A percentile compares a stretch with the other conserved stretches of the same genome.
Conservation (phyloP, 2,329 filamentous ascomycete species). For the Aspergillus sergii region DNA sequence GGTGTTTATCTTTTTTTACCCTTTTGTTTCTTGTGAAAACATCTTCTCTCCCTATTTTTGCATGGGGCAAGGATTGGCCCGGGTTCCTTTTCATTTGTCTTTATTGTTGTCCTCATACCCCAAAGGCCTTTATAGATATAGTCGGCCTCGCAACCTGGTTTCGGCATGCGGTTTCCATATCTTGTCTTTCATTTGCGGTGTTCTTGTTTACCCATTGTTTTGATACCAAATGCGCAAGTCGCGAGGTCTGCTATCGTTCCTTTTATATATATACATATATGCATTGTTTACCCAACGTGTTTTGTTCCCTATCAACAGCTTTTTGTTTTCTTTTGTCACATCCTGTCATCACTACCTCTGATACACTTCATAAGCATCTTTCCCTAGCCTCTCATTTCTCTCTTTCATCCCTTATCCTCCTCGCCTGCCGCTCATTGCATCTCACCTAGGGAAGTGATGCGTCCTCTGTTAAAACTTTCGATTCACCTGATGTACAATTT, state of each 20-base stretch:
- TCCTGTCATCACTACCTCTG: neutral
- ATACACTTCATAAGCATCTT: slow-evolving; percentile 15
- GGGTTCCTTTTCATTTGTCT: slow-evolving; percentile 26
- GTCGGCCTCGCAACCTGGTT: slow-evolving; percentile 37
- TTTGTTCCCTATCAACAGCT: slow-evolving; percentile 24
- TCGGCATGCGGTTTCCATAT: slow-evolving; percentile 25
- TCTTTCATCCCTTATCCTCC: slow-evolving; percentile 16
- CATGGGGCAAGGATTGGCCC: slow-evolving; percentile 27
- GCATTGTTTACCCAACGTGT: slow-evolving; percentile 13
- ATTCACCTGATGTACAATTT: slow-evolving; percentile 23
- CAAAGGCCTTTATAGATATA: slow-evolving; percentile 42
- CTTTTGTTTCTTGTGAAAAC: slow-evolving; percentile 2
- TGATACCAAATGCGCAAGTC: slow-evolving; percentile 38
- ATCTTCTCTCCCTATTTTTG: slow-evolving; percentile 19
- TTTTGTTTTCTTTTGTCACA: slow-evolving; percentile 16
- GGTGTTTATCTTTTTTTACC: slow-evolving; percentile 21
- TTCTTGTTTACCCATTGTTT: slow-evolving; percentile 25
- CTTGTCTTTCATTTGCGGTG: slow-evolving; percentile 24
- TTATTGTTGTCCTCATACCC: slow-evolving; percentile 39
- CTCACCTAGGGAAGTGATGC: slow-evolving; percentile 12
- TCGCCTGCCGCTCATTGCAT: slow-evolving; percentile 20
- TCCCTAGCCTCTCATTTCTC: slow-evolving; percentile 8
- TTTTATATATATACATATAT: slow-evolving; percentile 25
- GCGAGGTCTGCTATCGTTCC: slow-evolving; percentile 31
- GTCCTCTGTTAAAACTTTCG: slow-evolving; percentile 19